These are phyloP conservation scores for Pulveroboletus sp. DNA, from an alignment of 768 basidiomycete genomes.

Conservation along the genomic window DNA sequence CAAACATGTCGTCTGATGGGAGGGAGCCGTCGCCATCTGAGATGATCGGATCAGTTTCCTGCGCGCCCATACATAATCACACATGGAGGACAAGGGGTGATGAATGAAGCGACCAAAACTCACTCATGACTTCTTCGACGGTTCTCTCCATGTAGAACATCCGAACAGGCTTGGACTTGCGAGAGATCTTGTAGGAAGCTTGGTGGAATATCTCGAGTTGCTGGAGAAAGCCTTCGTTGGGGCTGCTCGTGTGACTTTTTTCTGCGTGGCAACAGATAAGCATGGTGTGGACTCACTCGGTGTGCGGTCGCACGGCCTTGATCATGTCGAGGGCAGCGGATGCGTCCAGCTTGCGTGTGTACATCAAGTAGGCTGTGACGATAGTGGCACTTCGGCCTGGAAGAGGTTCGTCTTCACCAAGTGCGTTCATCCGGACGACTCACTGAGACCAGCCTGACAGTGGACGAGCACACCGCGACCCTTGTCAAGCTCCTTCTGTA, in stretches of 20 bases:
- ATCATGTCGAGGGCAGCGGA: constrained; percentile 69
- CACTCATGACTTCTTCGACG: constrained; percentile 76
- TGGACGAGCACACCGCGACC: constrained; percentile 81
- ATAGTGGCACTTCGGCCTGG: constrained; percentile 82
- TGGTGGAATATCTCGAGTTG: constrained; percentile 81
- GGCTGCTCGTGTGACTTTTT: constrained; percentile 45
- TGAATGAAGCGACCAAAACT: constrained; percentile 26
- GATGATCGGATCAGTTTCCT: constrained; percentile 7
- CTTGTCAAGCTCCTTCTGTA: constrained; percentile 73
- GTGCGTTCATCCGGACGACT: constrained; percentile 28
- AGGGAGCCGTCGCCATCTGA: constrained; percentile 73
- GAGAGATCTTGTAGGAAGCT: constrained; percentile 65
- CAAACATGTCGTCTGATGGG: constrained; percentile 71
- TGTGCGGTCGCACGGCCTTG: constrained; percentile 57
- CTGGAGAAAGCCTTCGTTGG: constrained; percentile 78
- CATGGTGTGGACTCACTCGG: constrained; percentile 54
- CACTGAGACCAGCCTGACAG: constrained; percentile 88
- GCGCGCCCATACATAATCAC: not conserved
- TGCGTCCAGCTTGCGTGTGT: constrained; percentile 54
- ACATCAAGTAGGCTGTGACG: constrained; percentile 88
- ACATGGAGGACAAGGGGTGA: not conserved
- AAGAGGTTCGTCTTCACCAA: constrained; percentile 5
- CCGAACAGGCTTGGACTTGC: constrained; percentile 65
- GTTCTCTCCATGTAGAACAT: constrained; percentile 83
- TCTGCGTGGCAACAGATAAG: not conserved